phyloP scores from a whole-genome alignment of 2,329 filamentous ascomycete species.

The Fusarium pilosicola region DNA sequence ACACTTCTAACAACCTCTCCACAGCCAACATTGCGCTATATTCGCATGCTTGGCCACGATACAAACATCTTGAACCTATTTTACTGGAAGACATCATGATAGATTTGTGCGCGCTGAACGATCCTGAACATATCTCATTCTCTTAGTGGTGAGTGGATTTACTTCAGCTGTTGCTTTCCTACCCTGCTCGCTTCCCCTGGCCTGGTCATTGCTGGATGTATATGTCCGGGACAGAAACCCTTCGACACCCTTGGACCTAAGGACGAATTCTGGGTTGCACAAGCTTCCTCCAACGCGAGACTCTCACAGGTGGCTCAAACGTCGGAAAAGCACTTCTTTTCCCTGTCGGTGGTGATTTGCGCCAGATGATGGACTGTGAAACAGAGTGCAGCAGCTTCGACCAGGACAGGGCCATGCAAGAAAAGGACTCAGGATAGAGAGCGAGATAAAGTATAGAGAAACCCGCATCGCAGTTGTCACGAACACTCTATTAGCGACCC shows the following conservation, averaged over 20 bases:
- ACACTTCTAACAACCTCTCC: background rate
- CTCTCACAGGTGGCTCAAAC: too few relatives aligned
- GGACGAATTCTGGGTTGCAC: background rate
- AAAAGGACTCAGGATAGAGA: background rate
- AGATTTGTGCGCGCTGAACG: slow-evolving; percentile 50
- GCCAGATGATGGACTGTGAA: background rate
- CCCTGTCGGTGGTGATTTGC: background rate
- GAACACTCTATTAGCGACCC: background rate
- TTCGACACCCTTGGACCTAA: background rate
- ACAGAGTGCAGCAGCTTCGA: background rate
- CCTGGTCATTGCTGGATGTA: background rate
- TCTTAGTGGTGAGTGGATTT: slow-evolving; percentile 54
- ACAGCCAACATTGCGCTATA: slow-evolving; percentile 28
- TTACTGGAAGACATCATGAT: slow-evolving; percentile 54
- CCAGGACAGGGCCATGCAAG: background rate
- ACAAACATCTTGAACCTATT: slow-evolving; percentile 36
- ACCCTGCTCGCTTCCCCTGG: background rate
- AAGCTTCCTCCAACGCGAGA: background rate
- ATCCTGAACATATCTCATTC: slow-evolving; percentile 47
- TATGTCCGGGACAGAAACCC: background rate
- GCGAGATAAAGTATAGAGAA: background rate
- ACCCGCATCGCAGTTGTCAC: background rate
- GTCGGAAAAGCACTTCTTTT: background rate
- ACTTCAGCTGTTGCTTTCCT: slow-evolving; percentile 7
- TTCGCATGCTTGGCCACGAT: slow-evolving; percentile 40